Base-by-base conservation (phyloP, 768 basidiomycete genomes). In the Hortiboletus flavorubellus region DNA sequence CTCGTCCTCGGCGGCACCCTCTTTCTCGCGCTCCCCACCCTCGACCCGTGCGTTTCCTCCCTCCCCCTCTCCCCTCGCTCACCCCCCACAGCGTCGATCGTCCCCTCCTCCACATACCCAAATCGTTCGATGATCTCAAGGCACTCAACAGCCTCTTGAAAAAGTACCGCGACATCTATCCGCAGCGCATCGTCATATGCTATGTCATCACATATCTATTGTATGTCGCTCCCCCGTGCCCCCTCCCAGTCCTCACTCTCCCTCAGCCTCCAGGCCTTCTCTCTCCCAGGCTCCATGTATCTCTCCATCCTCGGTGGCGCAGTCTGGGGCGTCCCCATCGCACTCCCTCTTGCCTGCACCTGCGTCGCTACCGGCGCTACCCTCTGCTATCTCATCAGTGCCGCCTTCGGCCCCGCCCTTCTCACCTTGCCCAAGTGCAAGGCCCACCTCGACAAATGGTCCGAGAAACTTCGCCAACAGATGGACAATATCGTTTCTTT, bases 231-330 rank as follows among this genome's bases (percentile, higher is more conserved):
- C 52, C 59, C 10, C 59, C 34, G 47, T 45, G 42, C n/a, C 26
- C 46, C 23, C 15, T 5, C 15, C 49, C 30, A 23, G 31, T 34
- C n/a, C 53, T 66, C 53, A 60, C 59, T 43, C 41, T 40, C 55
- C 21, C 49, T 21, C 66, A 96, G 94, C 73, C 78, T 98, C 8
- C 95, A 98, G 78, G 93, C 93, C 0, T 98, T 98, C 73, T 95
- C 94, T 8, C 80, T 98, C 14, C 95, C 96, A 0, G 95, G 95
- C 1, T 96, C 93, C 41, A 96, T 98, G 94, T 98, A 98, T 68
- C 83, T 98, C 46, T 93, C 93, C 50, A 97, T 98, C 64, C 84
- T 98, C 12, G 94, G 91, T 18, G 96, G 96, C 34, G 96, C 96
- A 1, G 89, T 97, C 4, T 98, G 93, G 86, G 95, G 95, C 38